Evolutionary conservation across 1,284 basidiomycete species (phyloP).

Genomic region (Ceratobasidium sp.): DNA sequence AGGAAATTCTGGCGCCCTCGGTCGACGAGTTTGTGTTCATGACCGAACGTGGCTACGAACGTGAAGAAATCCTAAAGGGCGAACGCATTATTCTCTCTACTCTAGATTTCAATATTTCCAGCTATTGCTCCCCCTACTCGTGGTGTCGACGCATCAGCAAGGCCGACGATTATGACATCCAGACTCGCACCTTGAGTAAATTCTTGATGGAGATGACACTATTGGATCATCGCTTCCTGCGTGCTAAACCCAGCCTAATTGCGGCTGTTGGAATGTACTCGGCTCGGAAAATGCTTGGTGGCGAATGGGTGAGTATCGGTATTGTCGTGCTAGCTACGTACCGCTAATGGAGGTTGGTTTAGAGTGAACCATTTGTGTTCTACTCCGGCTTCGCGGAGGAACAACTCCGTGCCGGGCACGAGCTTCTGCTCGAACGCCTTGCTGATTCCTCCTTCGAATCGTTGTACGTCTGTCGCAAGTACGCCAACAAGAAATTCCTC

Average conservation of each 20-base stretch:
- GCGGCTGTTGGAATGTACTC: conserved; percentile 99
- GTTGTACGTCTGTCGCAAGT: conserved; percentile 95
- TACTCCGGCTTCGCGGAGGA: conserved; percentile 93
- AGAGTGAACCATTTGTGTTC: conserved; percentile 92
- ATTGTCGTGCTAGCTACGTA: conserved; percentile 48
- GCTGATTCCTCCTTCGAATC: conserved; percentile 79
- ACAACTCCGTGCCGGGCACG: conserved; percentile 84
- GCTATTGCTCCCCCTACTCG: conserved; percentile 98
- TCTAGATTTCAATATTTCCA: conserved; percentile 92
- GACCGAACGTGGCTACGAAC: conserved; percentile 92
- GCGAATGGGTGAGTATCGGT: conserved; percentile 81
- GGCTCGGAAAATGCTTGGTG: conserved; percentile 87
- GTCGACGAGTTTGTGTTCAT: conserved; percentile 97
- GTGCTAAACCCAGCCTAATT: conserved; percentile 90
- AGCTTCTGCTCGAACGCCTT: conserved; percentile 85
- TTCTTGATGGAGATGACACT: conserved; percentile 97
- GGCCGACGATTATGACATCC: conserved; percentile 98
- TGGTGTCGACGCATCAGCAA: conserved; percentile 99
- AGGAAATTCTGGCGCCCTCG: conserved; percentile 76
- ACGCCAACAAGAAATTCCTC: conserved; percentile 95
- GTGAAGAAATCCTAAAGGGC: conserved; percentile 97
- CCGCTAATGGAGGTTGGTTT: conserved; percentile 49
- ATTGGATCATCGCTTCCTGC: conserved; percentile 90
- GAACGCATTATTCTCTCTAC: conserved; percentile 88
- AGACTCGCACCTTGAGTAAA: conserved; percentile 95